Evolutionary conservation across 371 early-diverging fungal genomes (phyloP), one percentile per base, ranked within the genome.

Genomic region (Phascolomyces articulosus): DNA sequence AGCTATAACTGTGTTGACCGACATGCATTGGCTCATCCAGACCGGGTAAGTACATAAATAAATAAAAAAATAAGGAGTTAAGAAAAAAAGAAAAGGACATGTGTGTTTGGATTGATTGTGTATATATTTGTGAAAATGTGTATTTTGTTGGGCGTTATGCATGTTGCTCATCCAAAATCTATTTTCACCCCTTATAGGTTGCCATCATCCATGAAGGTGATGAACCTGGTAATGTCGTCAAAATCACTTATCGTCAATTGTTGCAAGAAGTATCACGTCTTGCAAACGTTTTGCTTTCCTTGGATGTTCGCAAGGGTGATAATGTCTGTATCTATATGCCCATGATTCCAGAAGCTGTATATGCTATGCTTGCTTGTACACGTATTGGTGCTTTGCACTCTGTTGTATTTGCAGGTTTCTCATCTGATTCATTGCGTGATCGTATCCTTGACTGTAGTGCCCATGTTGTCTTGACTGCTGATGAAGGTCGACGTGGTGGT

Each of bases 1-100:
- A 87, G 91, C 44, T 96, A 94, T 84, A 99, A 98, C 84, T 96
- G 97, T 80, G 91, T 99, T 29, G 99, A 99, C 73, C 93, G 98
- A 49, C 96, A 97, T 82, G 97, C 95, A 29, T 57, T 80, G 28
- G 59, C 77, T 27, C 82, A 85, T 51, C 93, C 94, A 20, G 74
- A 85, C 68, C 85, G 85, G 80, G 84, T 82, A 71, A 13, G 44
- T n/a, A 44, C 16, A 44, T 60, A 29, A 29, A 20, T 29, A 40
- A 38, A 56, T 20, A 11, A 21, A 21, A n/a, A 6, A 38, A 3
- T 1, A 7, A 20, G 21, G 27, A 23, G 2, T 13, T 49, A 23
- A 16, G 7, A n/a, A n/a, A 3, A 49, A 49, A 8, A 49, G 20
- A 4, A 11, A 4, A 16, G 4, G 0, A 24, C 7, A 44, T 44